A percentile compares a stretch with the other conserved stretches of the same genome.
These are phyloP conservation scores for Diophrys appendiculata DNA, from an alignment of 73 alveolate genomes.

Conservation along the genomic window DNA sequence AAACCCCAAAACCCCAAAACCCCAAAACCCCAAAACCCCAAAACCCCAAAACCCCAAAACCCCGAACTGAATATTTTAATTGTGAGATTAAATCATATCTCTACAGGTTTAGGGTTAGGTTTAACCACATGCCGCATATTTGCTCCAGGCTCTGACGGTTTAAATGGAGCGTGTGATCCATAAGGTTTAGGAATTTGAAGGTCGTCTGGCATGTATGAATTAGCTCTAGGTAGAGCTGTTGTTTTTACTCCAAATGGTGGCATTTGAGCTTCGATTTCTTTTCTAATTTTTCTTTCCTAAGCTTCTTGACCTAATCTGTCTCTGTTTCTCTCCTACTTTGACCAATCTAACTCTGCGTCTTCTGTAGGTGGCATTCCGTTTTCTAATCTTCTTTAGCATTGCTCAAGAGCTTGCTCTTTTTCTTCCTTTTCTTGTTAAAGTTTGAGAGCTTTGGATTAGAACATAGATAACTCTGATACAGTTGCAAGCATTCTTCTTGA, in stretches of 20 bases:
- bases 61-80: background rate
- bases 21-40: slow-evolving; percentile 21
- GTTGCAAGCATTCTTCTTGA: slow-evolving; percentile 96
- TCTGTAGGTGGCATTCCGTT: slow-evolving; percentile 94
- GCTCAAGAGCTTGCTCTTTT: slow-evolving; percentile 79
- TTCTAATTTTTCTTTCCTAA: slow-evolving; percentile 68
- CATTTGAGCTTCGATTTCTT: slow-evolving; percentile 68
- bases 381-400: slow-evolving; percentile 74
- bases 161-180: slow-evolving; percentile 94
- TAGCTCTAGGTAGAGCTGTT: slow-evolving; percentile 92
- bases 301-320: slow-evolving; percentile 71
- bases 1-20: too few relatives aligned
- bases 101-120: slow-evolving; percentile 82
- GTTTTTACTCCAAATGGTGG: slow-evolving; percentile 79
- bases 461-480: slow-evolving; percentile 96
- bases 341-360: slow-evolving; percentile 81
- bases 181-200: slow-evolving; percentile 86
- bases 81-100: slow-evolving; percentile 50
- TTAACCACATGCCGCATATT: slow-evolving; percentile 90
- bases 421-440: slow-evolving; percentile 90
- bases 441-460: slow-evolving; percentile 91
- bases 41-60: slow-evolving; percentile 26
- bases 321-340: slow-evolving; percentile 71
- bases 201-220: slow-evolving; percentile 92
- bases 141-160: slow-evolving; percentile 92